These are phyloP conservation scores for Cicer chorassanicum DNA, from an alignment of 306 rosid species.

Conservation along the genomic window DNA sequence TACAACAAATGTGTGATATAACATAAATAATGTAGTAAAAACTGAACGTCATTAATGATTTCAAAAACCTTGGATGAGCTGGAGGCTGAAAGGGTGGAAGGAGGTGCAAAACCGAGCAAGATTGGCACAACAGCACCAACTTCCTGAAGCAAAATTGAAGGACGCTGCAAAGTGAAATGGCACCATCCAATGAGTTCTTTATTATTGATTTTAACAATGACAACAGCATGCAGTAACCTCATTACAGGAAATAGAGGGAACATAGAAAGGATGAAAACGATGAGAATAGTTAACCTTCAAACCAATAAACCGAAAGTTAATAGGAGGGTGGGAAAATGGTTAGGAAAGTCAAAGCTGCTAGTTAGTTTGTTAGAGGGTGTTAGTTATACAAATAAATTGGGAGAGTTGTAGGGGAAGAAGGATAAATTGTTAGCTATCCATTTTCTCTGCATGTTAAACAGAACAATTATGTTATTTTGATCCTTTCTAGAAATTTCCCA, in stretches of 20 bases:
- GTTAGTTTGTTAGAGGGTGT: not conserved
- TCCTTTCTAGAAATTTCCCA: not conserved
- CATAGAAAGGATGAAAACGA: not conserved
- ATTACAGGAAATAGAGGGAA: conserved; percentile 2
- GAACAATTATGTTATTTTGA: not conserved
- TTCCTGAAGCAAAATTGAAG: conserved; percentile 65
- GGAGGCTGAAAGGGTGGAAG: conserved; percentile 67
- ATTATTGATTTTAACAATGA: conserved; percentile 10
- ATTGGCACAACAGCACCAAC: conserved; percentile 80
- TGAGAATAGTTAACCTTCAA: conserved; percentile 17
- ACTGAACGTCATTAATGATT: conserved; percentile 20
- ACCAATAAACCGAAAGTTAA: conserved; percentile 28
- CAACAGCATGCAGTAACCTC: conserved; percentile 16
- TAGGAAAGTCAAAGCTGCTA: not conserved
- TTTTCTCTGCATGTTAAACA: not conserved
- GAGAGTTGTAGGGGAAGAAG: not conserved
- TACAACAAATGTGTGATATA: conserved; percentile 20
- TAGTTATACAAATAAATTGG: not conserved
- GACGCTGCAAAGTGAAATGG: conserved; percentile 56
- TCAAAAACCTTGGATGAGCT: conserved; percentile 81
- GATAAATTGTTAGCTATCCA: too few species aligned
- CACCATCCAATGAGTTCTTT: conserved; percentile 38
- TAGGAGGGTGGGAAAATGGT: not conserved
- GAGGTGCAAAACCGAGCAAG: conserved; percentile 90
- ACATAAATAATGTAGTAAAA: conserved; percentile 26